Evolutionary conservation across 768 basidiomycete species (phyloP), one percentile per base, ranked within the genome.

Genomic region (Melanogaster broomeanus): DNA sequence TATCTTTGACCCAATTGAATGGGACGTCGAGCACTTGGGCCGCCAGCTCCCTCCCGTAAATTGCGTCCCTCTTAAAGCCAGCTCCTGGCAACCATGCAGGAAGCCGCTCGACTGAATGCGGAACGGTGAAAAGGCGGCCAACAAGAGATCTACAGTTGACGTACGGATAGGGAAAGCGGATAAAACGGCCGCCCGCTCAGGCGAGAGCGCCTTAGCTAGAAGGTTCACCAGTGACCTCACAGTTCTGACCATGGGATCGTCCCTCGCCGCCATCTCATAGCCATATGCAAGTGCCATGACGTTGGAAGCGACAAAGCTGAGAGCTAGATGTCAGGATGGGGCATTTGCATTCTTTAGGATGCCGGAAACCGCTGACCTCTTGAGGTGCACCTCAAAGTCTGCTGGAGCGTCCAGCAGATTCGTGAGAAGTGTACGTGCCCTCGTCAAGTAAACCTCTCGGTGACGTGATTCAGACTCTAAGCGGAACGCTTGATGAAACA

Each of bases 401-500:
- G 28, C 55, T 35, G 65, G 63, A 16, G 49, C 45, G 13, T 64
- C 57, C 34, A 64, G 53, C 37, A 65, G 30, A 43, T 57, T 57
- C 6, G 35, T 48, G 9, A 66, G 54, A 18, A 68, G 64, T n/a
- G 52, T 48, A 19, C 35, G 57, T 3, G 46, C 57, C 39, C 60
- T 59, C 39, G 15, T 56, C 42, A 56, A n/a, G 42, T 68, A 64
- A 12, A 59, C 55, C 24, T 58, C 52, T n/a, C 62, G 52, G 39
- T 46, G 51, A 27, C 51, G 57, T 10, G 42, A 28, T 45, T 57
- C 61, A 16, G 59, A 55, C 18, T 68, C 66, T 4, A 42, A 35
- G 11, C 58, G 61, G 27, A 72, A 53, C 22, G 61, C 60, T 7
- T 67, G 62, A 18, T 65, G 67, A 28, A 68, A 61, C 18, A 67